Evolutionary conservation across 305 asterid species (phyloP), one percentile per base, ranked within the genome.

Genomic region (Solanum hybrid): DNA sequence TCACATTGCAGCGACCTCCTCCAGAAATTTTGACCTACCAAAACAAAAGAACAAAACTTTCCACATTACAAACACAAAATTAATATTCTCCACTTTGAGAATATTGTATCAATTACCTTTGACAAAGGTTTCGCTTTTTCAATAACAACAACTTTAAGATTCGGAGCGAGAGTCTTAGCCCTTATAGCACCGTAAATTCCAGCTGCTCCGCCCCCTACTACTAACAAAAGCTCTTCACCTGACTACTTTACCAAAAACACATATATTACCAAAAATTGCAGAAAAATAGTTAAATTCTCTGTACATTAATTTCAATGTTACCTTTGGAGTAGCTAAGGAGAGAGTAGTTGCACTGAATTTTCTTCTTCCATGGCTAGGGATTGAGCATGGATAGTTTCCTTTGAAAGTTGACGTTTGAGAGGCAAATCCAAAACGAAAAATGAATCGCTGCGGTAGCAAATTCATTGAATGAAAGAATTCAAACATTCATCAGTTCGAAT

Each of bases 201-300:
- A 87, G 99, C 99, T 34, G 99, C 99, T 91, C 99, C 99, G 80
- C 96, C 98, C 3, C 99, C 99, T 2, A 97, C 98, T 13, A 96
- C 98, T 91, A 96, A 91, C 90, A 97, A 89, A 22, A 94, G 91
- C 92, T 94, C 97, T 90, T 94, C 97, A 90, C 92, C 93, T 24
- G 94, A 76, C 98, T 95, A 87, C 89, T 76, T 91, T 88, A 42
- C 64, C 73, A 90, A 87, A 82, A 77, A 87, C 69, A 57, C 24
- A 24, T 31, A 14, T 24, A 26, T 28, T 67, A 81, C n/a, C 8
- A 13, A 13, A 24, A 61, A 6, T 24, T 24, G 35, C n/a, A 26
- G 14, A 28, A 51, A 77, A 51, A 77, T 20, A 13, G 20, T 14
- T 88, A 40, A 78, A 89, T 28, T 5, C 9, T 57, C 7, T 5